These are phyloP conservation scores for Pichia occidentalis DNA, from an alignment of 805 yeast genomes.

Conservation along the genomic window DNA sequence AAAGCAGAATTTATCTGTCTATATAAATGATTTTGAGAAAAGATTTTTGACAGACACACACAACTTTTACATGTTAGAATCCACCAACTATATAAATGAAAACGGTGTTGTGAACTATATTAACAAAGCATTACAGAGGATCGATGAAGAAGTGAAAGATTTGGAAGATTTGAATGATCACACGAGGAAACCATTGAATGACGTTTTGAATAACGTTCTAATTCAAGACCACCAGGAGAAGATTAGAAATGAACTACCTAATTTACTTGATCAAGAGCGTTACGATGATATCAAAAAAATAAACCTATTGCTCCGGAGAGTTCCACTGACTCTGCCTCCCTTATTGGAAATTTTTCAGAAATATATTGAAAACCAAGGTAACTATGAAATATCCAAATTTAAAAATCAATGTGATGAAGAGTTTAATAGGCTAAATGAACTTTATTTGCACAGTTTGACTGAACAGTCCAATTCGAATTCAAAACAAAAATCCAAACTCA, in stretches of 20 bases:
- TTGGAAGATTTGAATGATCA: constrained; percentile 79
- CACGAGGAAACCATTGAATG: constrained; percentile 71
- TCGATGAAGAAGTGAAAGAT: constrained; percentile 75
- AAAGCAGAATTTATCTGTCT: constrained; percentile 75
- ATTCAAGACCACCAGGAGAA: constrained; percentile 72
- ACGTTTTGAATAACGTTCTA: constrained; percentile 66
- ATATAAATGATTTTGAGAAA: constrained; percentile 71
- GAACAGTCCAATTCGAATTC: neutral
- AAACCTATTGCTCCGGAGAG: constrained; percentile 69
- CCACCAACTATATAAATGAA: constrained; percentile 54
- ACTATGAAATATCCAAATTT: constrained; percentile 52
- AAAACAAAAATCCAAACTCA: constrained; percentile 3
- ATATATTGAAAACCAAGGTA: constrained; percentile 64
- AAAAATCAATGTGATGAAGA: constrained; percentile 26
- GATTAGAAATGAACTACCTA: constrained; percentile 69
- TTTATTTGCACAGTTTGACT: constrained; percentile 4
- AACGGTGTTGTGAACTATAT: constrained; percentile 89
- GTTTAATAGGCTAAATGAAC: constrained; percentile 1
- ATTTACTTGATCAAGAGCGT: constrained; percentile 67
- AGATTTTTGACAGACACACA: constrained; percentile 67
- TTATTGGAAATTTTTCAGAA: constrained; percentile 65
- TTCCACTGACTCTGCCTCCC: constrained; percentile 72
- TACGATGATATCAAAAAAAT: constrained; percentile 70
- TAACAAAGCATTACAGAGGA: constrained; percentile 74
- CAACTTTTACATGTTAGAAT: constrained; percentile 62